Base-by-base conservation (phyloP, 768 basidiomycete species). In the Coprinopsis sp. region DNA sequence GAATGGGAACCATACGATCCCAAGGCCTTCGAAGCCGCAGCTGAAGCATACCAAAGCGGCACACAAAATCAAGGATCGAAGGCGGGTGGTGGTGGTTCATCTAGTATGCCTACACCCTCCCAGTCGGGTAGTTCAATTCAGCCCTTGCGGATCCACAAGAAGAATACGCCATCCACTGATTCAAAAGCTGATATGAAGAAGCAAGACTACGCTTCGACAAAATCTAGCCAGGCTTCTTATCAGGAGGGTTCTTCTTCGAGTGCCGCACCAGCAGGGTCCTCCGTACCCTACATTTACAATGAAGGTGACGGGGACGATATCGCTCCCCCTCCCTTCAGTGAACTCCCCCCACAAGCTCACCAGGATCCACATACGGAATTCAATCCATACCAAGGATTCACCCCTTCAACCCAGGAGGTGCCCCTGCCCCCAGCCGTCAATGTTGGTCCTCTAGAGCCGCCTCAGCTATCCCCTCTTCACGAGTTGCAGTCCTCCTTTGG, bases 1-100 rank as follows among this genome's bases (percentile, higher is more conserved):
- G 70, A 68, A 51, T 78, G 74, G 71, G 72, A 78, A 56, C 61
- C 62, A 36, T 80, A 77, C 69, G 70, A 78, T 46, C 59, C 60
- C 38, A 46, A 49, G 21, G 55, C 54, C 23, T 65, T 64, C 41
- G 56, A 60, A 43, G 52, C 33, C 25, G 36, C 55, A 37, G 39
- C 37, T 8, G 11, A 28, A 18, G 29, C 48, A 16, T 29, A 37
- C 14, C 25, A 46, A 36, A n/a, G n/a, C n/a, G n/a, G n/a, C n/a
- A 8, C 38, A 22, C 11, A 39, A 18, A 8, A 37, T 6, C 11
- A 37, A 18, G 7, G 19, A 19, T 18, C 11, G 34, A 7, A 10
- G 34, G 18, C 18, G 6, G 38, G 22, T 8, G 10, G 8, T 25
- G 38, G 19, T 21, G 23, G 38, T 23, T 24, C 38, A 22, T 39